Evolutionary conservation across 129 eudicot species (phyloP), one percentile per base, ranked within the genome.

Genomic region (Helichrysum umbraculigerum): DNA sequence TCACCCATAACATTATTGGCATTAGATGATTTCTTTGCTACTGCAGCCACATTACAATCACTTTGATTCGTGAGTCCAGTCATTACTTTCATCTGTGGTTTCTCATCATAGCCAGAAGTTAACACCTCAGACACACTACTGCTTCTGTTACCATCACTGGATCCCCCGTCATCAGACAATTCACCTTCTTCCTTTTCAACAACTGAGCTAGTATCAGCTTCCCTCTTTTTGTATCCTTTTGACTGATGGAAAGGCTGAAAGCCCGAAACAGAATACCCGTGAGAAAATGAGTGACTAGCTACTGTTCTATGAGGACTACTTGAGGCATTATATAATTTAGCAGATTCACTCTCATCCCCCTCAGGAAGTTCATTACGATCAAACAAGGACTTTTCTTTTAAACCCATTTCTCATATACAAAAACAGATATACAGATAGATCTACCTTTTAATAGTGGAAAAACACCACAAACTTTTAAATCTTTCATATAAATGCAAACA

Each of bases 351-450:
- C 79, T 73, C 84, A 59, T 85, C 96, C 78, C 86, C 96, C 68
- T 77, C 90, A 47, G 82, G 64, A 68, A 86, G 85, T 80, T 94
- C 93, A 83, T 90, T 90, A 84, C 91, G 93, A 86, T 93, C 96
- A 88, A 93, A 87, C 32, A 85, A 76, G 57, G 76, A 79, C 81
- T 84, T 90, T 82, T 86, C 94, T 82, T 74, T 89, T 16, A 19
- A 66, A 66, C 70, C 25, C 70, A 66, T 66, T 66, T 33, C 71
- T 35, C 71, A 66, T 35, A 66, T n/a, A 66, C 41, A 7, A 57
- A 57, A 47, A 47, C 66, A 61, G 3, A 25, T 61, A 21, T 3
- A 28, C 66, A 61, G 7, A 65, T 16, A 17, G 39, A 7, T 32
- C 10, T 22, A 64, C 69, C 35, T 60, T 60, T 30, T 2, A 20